A percentile compares a stretch with the other conserved stretches of the same genome.
These are phyloP conservation scores for Urtica urens DNA, from an alignment of 306 rosid species.

Conservation along the genomic window DNA sequence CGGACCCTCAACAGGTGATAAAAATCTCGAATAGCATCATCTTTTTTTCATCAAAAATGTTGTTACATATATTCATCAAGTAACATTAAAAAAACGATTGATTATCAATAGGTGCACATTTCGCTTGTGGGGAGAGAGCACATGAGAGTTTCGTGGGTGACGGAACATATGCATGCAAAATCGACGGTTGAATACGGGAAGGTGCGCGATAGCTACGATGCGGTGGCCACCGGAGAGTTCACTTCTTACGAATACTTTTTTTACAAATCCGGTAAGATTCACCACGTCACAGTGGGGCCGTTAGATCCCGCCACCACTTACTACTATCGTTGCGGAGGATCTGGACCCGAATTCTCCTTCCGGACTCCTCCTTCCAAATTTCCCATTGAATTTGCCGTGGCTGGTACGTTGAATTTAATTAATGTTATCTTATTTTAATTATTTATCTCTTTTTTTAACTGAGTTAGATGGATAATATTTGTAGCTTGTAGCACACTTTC, in stretches of 20 bases:
- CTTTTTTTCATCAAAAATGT: too few relatives aligned
- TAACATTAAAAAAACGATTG: not conserved
- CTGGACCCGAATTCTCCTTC: constrained; percentile 49
- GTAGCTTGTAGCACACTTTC: not conserved
- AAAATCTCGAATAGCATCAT: too few relatives aligned
- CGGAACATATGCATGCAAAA: constrained; percentile 24
- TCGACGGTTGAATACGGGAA: constrained; percentile 31
- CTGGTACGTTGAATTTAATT: constrained; percentile 32
- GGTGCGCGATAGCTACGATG: constrained; percentile 15
- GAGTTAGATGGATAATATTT: not conserved
- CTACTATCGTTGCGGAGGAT: constrained; percentile 31
- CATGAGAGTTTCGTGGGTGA: constrained; percentile 66
- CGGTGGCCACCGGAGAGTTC: constrained; percentile 19
- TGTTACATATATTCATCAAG: not conserved
- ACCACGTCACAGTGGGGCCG: constrained; percentile 34
- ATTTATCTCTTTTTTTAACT: not conserved
- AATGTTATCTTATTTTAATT: not conserved
- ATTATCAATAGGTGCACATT: constrained; percentile 42
- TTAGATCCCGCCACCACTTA: constrained; percentile 24
- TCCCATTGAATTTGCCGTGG: constrained; percentile 55
- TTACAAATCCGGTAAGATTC: constrained; percentile 33
- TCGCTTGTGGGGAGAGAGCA: constrained; percentile 53
- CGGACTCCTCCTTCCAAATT: constrained; percentile 44
- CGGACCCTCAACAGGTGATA: constrained; percentile 27
- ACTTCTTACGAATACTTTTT: constrained; percentile 21